Conservation (phyloP, 2,329 filamentous ascomycete genomes). For the Fusarium sp. region DNA sequence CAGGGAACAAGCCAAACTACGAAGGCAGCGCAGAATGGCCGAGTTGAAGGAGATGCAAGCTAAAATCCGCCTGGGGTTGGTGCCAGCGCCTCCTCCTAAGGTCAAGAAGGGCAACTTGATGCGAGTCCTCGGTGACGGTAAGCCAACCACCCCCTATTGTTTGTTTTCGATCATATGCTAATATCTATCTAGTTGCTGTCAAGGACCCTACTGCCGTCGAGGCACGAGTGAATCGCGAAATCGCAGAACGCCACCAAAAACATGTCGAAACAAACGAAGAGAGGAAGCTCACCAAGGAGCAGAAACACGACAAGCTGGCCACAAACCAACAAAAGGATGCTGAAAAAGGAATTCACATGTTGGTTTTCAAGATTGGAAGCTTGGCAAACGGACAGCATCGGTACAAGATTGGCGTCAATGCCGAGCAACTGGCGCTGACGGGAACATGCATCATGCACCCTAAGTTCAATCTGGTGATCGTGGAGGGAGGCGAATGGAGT, state of each 20-base stretch:
- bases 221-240: constrained; percentile 91
- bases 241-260: constrained; percentile 82
- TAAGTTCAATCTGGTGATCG: constrained; percentile 86
- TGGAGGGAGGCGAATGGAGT: constrained; percentile 88
- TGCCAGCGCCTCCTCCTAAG: constrained; percentile 91
- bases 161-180: constrained; percentile 23
- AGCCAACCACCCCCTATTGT: constrained; percentile 53
- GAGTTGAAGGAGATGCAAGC: constrained; percentile 96
- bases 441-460: constrained; percentile 94
- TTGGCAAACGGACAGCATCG: constrained; percentile 93
- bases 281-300: constrained; percentile 87
- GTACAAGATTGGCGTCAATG: constrained; percentile 92
- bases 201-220: constrained; percentile 98
- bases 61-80: constrained; percentile 90
- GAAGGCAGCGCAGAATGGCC: constrained; percentile 88
- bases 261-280: constrained; percentile 85
- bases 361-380: constrained; percentile 89
- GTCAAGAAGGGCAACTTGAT: constrained; percentile 98
- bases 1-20: constrained; percentile 90
- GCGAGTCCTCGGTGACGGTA: constrained; percentile 86
- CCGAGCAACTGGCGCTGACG: constrained; percentile 86
- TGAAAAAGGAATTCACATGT: constrained; percentile 82
- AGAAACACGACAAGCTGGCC: constrained; percentile 84
- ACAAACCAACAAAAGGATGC: constrained; percentile 88
- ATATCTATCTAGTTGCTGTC: constrained; percentile 65